These are phyloP conservation scores for Blastomyces percursus DNA, from an alignment of 2,329 filamentous ascomycete species.

Conservation along the genomic window DNA sequence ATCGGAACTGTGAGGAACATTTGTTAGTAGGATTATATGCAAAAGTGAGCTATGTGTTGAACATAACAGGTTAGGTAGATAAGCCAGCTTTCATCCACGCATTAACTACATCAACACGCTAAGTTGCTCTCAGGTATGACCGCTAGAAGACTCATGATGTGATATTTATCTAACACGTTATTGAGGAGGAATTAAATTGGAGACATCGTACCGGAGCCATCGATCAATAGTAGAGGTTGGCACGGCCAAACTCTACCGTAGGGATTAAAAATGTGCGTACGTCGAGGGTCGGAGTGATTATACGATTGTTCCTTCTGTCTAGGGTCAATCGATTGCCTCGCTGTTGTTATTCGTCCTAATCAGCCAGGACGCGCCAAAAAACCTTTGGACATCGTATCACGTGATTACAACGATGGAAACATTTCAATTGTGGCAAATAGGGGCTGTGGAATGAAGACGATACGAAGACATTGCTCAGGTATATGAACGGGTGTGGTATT, in stretches of 20 bases:
- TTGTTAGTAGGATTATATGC: not conserved
- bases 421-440: not conserved
- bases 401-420: not conserved
- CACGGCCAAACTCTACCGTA: not conserved
- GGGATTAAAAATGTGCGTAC: not conserved
- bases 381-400: not conserved
- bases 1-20: slow-evolving; percentile 38
- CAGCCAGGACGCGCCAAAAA: no score
- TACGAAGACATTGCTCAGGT: not conserved
- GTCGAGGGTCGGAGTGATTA: not conserved
- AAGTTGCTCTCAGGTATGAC: not conserved
- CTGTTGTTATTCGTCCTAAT: no score
- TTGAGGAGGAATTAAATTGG: not conserved
- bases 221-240: not conserved
- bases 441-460: not conserved
- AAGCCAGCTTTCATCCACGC: not conserved
- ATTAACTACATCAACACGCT: not conserved
- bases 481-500: not conserved
- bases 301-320: not conserved
- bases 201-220: not conserved
- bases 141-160: not conserved
- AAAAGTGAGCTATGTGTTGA: not conserved
- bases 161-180: not conserved
- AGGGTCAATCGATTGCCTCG: not conserved
- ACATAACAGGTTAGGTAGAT: not conserved